Evolutionary conservation across 768 basidiomycete species (phyloP), one percentile per base, ranked within the genome.

Genomic region (Trametes punicea): DNA sequence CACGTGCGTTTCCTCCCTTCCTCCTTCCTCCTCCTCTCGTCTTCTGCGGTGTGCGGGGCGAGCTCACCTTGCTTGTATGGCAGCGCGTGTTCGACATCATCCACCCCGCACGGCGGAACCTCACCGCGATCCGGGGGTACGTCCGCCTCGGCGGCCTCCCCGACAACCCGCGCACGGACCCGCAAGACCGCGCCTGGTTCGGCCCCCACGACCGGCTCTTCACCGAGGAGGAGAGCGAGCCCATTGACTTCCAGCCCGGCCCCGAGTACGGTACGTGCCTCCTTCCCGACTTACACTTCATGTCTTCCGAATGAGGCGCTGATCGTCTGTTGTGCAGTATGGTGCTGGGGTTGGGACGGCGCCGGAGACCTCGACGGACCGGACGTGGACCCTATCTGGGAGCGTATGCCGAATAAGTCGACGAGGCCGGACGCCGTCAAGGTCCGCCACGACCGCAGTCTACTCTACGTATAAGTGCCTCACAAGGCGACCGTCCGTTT

Each of bases 271-370:
- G 95, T 98, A 50, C 53, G 90, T 81, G 30, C 36, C 2, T 16
- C 47, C 26, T 16, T 40, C 20, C 39, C 23, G 15, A 31, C 46
- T 47, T 21, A 25, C 48, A 20, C 48, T n/a, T 11, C 29, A 15
- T 36, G 20, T 23, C 23, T 33, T 51, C 34, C 36, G 29, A 21
- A 25, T 54, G 39, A 40, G 27, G n/a, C 3, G 26, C 9, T 39
- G 23, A 39, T 49, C 60, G 31, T 41, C 45, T 21, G 3, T 2
- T 39, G 9, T 45, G 36, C 65, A 97, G 96, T 98, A 11, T 98
- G 96, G 96, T 98, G 96, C 69, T 98, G 96, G 96, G 96, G 96
- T 18, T 99, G 96, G 96, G 96, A 99, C 65, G 96, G 96, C 13
- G 96, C 96, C 3, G 96, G 96, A 18, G 96, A 99, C 67, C 81